Evolutionary conservation across 345 rosid species (phyloP).

Genomic region (Arabis alpina): DNA sequence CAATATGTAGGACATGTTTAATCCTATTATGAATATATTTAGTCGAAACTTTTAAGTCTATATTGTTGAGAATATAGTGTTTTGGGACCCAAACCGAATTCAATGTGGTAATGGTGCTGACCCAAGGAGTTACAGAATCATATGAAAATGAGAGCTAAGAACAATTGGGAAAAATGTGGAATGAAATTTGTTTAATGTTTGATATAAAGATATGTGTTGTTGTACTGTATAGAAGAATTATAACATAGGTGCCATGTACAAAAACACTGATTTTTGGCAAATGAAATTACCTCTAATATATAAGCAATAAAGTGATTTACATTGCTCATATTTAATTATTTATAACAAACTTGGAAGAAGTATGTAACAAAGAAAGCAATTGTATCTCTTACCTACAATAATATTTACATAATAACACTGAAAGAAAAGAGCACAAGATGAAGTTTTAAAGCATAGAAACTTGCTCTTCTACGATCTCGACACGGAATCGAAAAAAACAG

Average conservation of each 20-base stretch:
- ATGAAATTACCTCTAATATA: not conserved
- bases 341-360: constrained; percentile 6
- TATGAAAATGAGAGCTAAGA: too few species aligned
- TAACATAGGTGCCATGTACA: too few species aligned
- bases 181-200: too few species aligned
- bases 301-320: not conserved
- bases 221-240: too few species aligned
- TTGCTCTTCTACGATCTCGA: constrained; percentile 30
- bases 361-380: constrained; percentile 18
- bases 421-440: constrained; percentile 8
- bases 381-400: constrained; percentile 34
- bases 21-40: not conserved
- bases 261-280: too few species aligned
- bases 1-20: too few species aligned
- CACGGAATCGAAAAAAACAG: constrained; percentile 29
- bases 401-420: constrained; percentile 34
- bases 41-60: not conserved
- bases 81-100: not conserved
- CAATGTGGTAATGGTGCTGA: not conserved
- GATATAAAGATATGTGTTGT: too few species aligned
- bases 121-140: too few species aligned
- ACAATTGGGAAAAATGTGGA: too few species aligned
- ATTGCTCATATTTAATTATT: constrained; percentile 12
- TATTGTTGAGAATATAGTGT: not conserved
- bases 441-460: constrained; percentile 16